Evolutionary conservation across 176 grass and related monocot genomes (phyloP), one percentile per base, ranked within the genome.

Genomic region (Areca catechu): DNA sequence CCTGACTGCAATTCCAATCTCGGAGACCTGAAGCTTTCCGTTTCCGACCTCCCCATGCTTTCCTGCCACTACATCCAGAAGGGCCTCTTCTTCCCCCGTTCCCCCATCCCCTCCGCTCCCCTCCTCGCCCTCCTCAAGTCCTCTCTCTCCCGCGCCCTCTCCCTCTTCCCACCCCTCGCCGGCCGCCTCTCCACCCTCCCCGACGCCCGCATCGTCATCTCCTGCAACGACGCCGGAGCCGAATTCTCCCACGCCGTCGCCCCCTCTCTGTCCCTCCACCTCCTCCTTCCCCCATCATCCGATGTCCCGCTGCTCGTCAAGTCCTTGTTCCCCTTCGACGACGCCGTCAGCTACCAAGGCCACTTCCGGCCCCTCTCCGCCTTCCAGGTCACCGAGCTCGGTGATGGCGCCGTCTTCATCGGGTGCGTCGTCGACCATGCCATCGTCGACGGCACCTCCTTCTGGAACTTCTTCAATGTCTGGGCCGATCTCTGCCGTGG

Each of bases 41-140:
- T 97, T 57, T 97, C 92, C 34, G 92, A 97, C 72, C 69, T 97
- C 43, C 92, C 92, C 71, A 97, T 97, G 92, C 83, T 97, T 16
- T 97, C 92, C 12, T 97, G 92, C 92, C 92, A 97, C 69, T 97
- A 91, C 80, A 97, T 97, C 68, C 92, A 97, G 72, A 97, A 97
- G 69, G 92, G 92, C 15, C 83, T 97, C 61, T 91, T 97, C 69
- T 88, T 91, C 68, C 61, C 92, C 2, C 67, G 68, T 9, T 80
- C 92, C 17, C 71, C 75, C 19, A 48, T 80, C 15, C 78, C 92
- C 59, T 72, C 88, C 67, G 29, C 80, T 1, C 71, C 77, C 3
- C 75, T 97, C 19, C 49, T 91, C 18, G 69, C 92, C 20, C 54
- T 85, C 19, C 76, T 97, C 51, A 55, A 56, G 18, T 82, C 87